Evolutionary conservation across 176 grass and related monocot species (phyloP).

Genomic region (bread wheat (Triticum aestivum)): DNA sequence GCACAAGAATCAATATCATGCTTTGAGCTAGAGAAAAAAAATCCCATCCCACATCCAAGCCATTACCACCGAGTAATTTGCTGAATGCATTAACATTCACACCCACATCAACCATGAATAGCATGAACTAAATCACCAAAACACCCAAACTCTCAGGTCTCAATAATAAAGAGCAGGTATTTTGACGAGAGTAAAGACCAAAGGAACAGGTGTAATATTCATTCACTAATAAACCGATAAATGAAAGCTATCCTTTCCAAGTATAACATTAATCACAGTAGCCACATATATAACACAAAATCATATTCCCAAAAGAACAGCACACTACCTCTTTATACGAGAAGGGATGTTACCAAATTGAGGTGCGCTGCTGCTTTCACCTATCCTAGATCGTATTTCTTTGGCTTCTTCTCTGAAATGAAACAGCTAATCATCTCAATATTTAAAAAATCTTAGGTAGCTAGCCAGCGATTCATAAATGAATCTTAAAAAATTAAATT

Average conservation of each 20-base stretch:
- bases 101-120: neutral
- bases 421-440: constrained; percentile 22
- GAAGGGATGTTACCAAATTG: constrained; percentile 51
- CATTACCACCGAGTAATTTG: neutral
- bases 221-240: neutral
- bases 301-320: neutral
- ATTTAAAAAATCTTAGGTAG: neutral
- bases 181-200: neutral
- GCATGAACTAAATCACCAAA: neutral
- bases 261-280: constrained; percentile 3
- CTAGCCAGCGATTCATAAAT: neutral
- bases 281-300: neutral
- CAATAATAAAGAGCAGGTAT: neutral
- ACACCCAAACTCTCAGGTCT: neutral
- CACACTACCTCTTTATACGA: constrained; percentile 71
- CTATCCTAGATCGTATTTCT: constrained; percentile 69
- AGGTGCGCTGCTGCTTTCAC: constrained; percentile 39
- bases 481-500: neutral
- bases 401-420: constrained; percentile 77
- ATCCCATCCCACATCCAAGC: neutral
- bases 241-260: neutral
- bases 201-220: too few species aligned
- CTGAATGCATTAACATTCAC: neutral
- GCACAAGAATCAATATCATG: neutral
- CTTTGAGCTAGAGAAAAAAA: constrained; percentile 24